Evolutionary conservation across 1,284 basidiomycete species (phyloP).

Genomic region (Ceratobasidium sp.): DNA sequence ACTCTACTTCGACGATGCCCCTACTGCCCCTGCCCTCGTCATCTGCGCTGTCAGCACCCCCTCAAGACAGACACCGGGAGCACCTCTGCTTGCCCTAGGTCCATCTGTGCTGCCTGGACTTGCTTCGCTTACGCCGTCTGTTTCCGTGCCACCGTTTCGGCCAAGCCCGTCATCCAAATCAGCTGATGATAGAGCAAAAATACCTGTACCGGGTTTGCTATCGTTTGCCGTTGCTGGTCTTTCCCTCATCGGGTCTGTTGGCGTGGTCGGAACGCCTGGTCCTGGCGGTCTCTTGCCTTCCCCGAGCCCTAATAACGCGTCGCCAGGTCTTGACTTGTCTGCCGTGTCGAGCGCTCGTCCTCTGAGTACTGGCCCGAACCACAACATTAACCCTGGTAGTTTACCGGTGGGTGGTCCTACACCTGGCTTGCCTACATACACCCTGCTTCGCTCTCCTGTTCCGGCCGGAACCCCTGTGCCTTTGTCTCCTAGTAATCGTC

Average conservation of each 20-base stretch:
- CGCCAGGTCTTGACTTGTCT: conserved; percentile 8
- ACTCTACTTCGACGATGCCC: conserved; percentile 3
- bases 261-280: not conserved
- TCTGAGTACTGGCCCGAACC: not conserved
- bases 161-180: conserved; percentile 1
- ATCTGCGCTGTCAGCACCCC: not conserved
- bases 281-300: conserved; percentile 17
- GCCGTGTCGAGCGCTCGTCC: not conserved
- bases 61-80: conserved; percentile 12
- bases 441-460: conserved; percentile 33
- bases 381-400: conserved; percentile 29
- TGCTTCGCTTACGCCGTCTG: conserved; percentile 25
- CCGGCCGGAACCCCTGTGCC: conserved; percentile 23
- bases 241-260: conserved; percentile 19
- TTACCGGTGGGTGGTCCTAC: not conserved
- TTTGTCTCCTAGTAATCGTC: conserved; percentile 55
- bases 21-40: conserved; percentile 10
- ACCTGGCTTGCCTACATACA: not conserved
- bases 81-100: conserved; percentile 17
- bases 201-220: conserved; percentile 16
- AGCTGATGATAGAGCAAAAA: conserved; percentile 38
- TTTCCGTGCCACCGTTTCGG: not conserved
- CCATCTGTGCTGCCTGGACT: conserved; percentile 37
- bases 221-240: conserved; percentile 18
- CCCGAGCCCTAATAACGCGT: not conserved